A percentile compares a stretch with the other conserved stretches of the same genome.
Conservation (phyloP, 495 filamentous ascomycete genomes). For the Lepraria neglecta region DNA sequence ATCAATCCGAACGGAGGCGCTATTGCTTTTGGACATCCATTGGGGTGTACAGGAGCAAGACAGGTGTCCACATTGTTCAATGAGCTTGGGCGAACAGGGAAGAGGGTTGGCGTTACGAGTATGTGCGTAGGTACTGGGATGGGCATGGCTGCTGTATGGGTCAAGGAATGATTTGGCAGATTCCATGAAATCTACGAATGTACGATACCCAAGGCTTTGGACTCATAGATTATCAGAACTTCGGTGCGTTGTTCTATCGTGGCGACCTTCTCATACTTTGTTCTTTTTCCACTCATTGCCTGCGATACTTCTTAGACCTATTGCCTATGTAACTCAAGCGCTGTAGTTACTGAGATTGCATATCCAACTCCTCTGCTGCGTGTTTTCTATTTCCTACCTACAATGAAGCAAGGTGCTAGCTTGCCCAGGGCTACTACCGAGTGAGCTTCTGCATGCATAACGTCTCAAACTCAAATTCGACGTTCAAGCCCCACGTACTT, state of each 20-base stretch:
- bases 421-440: too few species aligned
- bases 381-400: too few species aligned
- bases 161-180: constrained; percentile 57
- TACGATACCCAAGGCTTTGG: not conserved
- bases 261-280: too few species aligned
- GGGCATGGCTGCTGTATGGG: constrained; percentile 95
- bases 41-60: constrained; percentile 88
- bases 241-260: not conserved
- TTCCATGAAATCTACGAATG: not conserved
- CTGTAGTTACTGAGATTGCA: too few species aligned
- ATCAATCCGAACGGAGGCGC: constrained; percentile 97
- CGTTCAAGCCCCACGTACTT: too few species aligned
- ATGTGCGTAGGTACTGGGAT: constrained; percentile 98
- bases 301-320: too few species aligned
- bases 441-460: too few species aligned
- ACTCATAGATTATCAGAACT: not conserved
- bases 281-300: too few species aligned
- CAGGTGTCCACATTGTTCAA: constrained; percentile 89
- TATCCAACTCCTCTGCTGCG: too few species aligned
- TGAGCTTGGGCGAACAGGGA: constrained; percentile 71
- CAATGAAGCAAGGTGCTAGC: too few species aligned
- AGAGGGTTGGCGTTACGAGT: constrained; percentile 84
- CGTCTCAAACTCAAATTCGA: too few species aligned
- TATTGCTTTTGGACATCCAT: constrained; percentile 96
- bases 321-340: too few species aligned